Base-by-base conservation (phyloP, 495 filamentous ascomycete genomes). In the Chaetomium cochliodes region DNA sequence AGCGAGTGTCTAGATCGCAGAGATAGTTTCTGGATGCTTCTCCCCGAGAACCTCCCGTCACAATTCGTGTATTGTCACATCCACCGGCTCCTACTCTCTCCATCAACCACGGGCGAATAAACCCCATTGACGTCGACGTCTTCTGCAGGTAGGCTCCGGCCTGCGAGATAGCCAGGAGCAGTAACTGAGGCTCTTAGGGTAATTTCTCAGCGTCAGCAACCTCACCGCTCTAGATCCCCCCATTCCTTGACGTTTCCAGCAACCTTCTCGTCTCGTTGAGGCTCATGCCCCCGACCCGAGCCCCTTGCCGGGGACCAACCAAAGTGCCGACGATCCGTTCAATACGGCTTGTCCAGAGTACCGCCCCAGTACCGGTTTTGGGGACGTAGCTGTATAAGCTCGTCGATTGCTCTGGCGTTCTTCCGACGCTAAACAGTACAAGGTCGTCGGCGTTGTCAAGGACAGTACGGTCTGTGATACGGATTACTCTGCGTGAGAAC, bases 281-380 rank as follows among this genome's bases (percentile, higher is more conserved):
- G 1, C 16, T 66, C 70, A 71, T 72, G 49, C 50, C 39, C 23
- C 47, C 59, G 25, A 67, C 46, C 1, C 67, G 33, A 13, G 67
- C 56, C 30, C 51, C 58, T 58, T 54, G 42, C 18, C 55, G 41
- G 41, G 60, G 4, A 28, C 60, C 28, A 23, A 68, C 66, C 59
- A 67, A 37, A 28, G 51, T 47, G 13, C 65, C 56, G 16, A 52
- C 58, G 22, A 75, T 70, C 42, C 65, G 70, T 20, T 63, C 33
- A 42, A 72, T 68, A 37, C 71, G 67, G 54, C 72, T 76, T 20
- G 73, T 76, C 60, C 73, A 67, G 12, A 76, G 59, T 6, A 76
- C 58, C 9, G 67, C 72, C 41, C 74, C 73, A 4, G 5, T 11
- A 33, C 30, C 30, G 7, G 30, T 7, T 33, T 33, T 33, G 6